A percentile compares a stretch with the other conserved stretches of the same genome.
phyloP scores from a whole-genome alignment of 148 eudicot genomes.

The Camellia lanceoleosa region DNA sequence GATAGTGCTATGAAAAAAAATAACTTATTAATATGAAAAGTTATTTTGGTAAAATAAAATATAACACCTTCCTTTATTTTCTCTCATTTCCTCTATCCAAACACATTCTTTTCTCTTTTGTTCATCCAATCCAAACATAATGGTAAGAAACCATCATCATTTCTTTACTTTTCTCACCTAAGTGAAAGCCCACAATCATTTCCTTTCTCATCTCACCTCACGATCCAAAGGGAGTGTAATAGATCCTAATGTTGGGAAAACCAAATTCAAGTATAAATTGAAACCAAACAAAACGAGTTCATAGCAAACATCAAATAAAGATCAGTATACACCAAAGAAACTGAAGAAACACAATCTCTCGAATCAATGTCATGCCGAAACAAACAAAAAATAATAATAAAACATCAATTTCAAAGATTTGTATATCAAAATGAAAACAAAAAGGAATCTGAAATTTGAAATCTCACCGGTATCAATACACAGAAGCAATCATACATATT shows the following conservation, averaged over 20 bases:
- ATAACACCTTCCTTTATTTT: too few species aligned
- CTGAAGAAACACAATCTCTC: neutral
- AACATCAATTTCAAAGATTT: neutral
- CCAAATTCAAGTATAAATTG: neutral
- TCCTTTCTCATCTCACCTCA: too few species aligned
- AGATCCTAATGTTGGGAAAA: neutral
- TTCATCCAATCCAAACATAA: too few species aligned
- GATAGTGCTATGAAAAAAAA: too few species aligned
- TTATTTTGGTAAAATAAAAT: too few species aligned
- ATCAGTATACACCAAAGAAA: neutral
- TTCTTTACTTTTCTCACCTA: too few species aligned
- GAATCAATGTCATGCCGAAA: neutral
- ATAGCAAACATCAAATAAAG: neutral
- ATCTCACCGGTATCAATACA: neutral
- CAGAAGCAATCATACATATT: neutral
- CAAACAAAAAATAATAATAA: neutral
- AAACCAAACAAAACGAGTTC: neutral
- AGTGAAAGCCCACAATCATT: too few species aligned
- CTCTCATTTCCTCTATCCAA: too few species aligned
- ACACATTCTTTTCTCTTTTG: too few species aligned
- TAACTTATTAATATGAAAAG: too few species aligned
- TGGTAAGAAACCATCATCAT: too few species aligned
- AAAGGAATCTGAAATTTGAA: neutral
- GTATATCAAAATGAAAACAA: neutral
- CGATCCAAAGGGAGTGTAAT: too few species aligned